Conservation (phyloP, 148 eudicot genomes). For the Drosera capensis region DNA sequence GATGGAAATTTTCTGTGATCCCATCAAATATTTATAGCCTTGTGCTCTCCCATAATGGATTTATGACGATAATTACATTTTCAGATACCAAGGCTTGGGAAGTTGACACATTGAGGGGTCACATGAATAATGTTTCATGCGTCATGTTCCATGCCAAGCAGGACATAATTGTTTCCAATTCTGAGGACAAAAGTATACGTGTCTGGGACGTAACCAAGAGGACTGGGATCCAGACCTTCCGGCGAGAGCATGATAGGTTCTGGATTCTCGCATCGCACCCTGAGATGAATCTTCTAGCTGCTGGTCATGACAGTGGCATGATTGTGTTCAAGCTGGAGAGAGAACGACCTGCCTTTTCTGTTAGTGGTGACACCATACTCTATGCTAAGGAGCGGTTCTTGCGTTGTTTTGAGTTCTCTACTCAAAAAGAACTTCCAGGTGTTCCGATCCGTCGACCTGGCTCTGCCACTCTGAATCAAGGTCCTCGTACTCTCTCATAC, state of each 20-base stretch:
- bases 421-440: conserved; percentile 69
- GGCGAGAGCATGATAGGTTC: conserved; percentile 91
- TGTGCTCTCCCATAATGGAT: neutral
- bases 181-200: conserved; percentile 96
- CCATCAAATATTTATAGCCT: no score
- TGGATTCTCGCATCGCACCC: conserved; percentile 91
- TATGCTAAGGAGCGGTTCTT: conserved; percentile 83
- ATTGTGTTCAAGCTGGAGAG: conserved; percentile 94
- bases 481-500: conserved; percentile 75
- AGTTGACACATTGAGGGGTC: conserved; percentile 87
- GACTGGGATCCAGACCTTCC: conserved; percentile 90
- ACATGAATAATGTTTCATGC: conserved; percentile 92
- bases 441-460: conserved; percentile 88
- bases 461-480: conserved; percentile 65
- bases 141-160: conserved; percentile 84
- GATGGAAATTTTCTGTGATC: no score
- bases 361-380: conserved; percentile 67
- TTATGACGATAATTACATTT: neutral
- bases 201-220: conserved; percentile 98
- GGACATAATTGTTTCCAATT: conserved; percentile 86
- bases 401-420: conserved; percentile 65
- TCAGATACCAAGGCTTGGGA: conserved; percentile 99
- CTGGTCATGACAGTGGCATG: conserved; percentile 98
- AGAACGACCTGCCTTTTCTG: conserved; percentile 86
- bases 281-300: conserved; percentile 93